Percentiles rank a stretch among this genome's conserved stretches.
Conservation (phyloP, 306 rosid species). For the Castanea sativa region DNA sequence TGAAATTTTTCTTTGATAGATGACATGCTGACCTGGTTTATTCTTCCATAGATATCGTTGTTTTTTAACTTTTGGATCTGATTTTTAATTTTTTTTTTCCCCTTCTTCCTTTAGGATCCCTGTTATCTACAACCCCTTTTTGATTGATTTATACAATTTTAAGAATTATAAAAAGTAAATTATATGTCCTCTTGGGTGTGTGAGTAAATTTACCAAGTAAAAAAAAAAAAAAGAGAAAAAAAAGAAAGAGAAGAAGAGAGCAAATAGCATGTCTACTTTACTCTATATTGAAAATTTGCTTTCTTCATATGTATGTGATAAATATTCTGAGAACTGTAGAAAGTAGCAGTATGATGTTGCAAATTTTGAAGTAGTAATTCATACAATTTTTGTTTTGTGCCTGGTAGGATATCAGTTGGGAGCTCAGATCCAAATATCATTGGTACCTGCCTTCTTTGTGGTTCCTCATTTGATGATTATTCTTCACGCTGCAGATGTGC, state of each 20-base stretch:
- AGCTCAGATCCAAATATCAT: conserved; percentile 61
- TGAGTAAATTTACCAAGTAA: not conserved
- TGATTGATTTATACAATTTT: not conserved
- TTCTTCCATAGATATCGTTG: not conserved
- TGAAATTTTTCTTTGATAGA: not conserved
- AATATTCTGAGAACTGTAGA: conserved; percentile 16
- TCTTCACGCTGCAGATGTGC: conserved; percentile 79
- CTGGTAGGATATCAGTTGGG: conserved; percentile 83
- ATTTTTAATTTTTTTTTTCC: not conserved
- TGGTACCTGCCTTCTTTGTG: conserved; percentile 73
- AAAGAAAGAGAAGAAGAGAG: no score
- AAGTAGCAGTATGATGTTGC: conserved; percentile 15
- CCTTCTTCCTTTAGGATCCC: not conserved
- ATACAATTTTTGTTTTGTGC: conserved; percentile 21
- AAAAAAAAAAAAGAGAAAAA: not conserved
- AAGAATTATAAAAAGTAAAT: not conserved
- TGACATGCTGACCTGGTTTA: conserved; percentile 1
- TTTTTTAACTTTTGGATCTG: not conserved
- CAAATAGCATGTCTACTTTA: not conserved
- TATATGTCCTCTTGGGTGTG: not conserved
- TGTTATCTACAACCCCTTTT: not conserved
- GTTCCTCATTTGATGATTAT: conserved; percentile 72
- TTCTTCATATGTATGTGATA: not conserved
- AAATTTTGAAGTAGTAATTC: conserved; percentile 6
- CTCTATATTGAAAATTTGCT: not conserved